These are phyloP conservation scores for Taphrina pruni DNA, from an alignment of 1,139 yeast genomes.

Conservation along the genomic window DNA sequence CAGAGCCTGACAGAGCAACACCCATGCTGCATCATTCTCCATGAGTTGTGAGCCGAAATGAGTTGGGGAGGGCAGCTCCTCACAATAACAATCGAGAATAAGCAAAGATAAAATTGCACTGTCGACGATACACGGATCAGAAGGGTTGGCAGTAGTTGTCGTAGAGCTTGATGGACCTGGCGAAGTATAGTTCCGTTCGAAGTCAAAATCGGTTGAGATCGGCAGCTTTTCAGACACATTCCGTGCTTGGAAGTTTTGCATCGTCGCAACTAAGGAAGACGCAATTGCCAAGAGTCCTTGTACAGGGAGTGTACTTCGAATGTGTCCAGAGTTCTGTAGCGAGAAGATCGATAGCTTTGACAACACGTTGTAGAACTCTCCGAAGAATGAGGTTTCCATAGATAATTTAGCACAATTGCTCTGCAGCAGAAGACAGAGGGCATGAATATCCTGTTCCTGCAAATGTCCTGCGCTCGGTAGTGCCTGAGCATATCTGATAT, in stretches of 20 bases:
- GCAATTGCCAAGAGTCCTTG: not conserved
- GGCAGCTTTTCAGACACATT: not conserved
- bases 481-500: not conserved
- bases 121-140: not conserved
- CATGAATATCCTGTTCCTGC: not conserved
- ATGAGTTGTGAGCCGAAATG: not conserved
- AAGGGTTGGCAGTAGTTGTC: not conserved
- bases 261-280: not conserved
- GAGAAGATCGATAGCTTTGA: not conserved
- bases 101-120: not conserved
- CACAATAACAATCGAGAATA: not conserved
- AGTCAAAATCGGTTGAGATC: not conserved
- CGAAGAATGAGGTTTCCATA: not conserved
- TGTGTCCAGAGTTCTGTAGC: not conserved
- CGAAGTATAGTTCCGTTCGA: not conserved
- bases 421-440: slow-evolving; percentile 3
- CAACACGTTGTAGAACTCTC: not conserved
- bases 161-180: no score
- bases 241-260: not conserved
- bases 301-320: not conserved
- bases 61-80: not conserved
- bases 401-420: not conserved
- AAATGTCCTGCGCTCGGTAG: not conserved
- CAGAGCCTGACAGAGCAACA: not conserved
- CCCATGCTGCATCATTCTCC: not conserved